Base-by-base conservation (phyloP, 169 alveolate genomes). In the Plasmodium ovale region DNA sequence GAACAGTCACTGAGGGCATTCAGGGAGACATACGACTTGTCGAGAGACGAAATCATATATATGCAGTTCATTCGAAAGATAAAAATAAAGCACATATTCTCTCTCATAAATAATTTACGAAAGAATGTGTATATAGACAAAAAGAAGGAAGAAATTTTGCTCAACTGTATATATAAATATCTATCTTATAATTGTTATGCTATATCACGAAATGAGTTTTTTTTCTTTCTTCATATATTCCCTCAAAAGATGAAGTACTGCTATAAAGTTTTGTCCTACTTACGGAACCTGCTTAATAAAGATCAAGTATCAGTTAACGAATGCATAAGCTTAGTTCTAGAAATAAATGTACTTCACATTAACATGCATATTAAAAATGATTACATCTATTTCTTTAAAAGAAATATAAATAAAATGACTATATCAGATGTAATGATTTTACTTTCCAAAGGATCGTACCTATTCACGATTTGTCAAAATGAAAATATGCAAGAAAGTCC, bases 141-240 rank as follows among this genome's bases (percentile, higher is more conserved):
- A 37, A 42, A 74, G 2, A 37, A 74, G 56, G 60, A 53, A 37
- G 54, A 74, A 1, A 5, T 16, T n/a, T 10, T 74, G 12, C 54
- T 74, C 21, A 74, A 53, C 23, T 74, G 88, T 53, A 74, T 74
- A 14, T 74, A 74, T 54, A 74, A 74, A 47, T 74, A 74, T 65
- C 19, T 33, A 74, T 44, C 77, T 59, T 37, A 44, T 23, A 39
- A 74, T 33, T 74, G 88, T 54, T 47, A 74, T 27, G 53, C 44
- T 4, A 31, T 74, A 56, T 29, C 64, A 16, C 49, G 29, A 12
- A 64, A 60, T 47, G 69, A 74, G 0, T 60, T 74, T 33, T 19
- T 74, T 31, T 74, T 74, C 37, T 74, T 74, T 53, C 37, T 74
- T 25, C 47, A 60, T 37, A 47, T 74, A 6, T 74, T 74, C 16